Evolutionary conservation across 495 filamentous ascomycete species (phyloP), one percentile per base, ranked within the genome.

Genomic region (Penicillium soppii): DNA sequence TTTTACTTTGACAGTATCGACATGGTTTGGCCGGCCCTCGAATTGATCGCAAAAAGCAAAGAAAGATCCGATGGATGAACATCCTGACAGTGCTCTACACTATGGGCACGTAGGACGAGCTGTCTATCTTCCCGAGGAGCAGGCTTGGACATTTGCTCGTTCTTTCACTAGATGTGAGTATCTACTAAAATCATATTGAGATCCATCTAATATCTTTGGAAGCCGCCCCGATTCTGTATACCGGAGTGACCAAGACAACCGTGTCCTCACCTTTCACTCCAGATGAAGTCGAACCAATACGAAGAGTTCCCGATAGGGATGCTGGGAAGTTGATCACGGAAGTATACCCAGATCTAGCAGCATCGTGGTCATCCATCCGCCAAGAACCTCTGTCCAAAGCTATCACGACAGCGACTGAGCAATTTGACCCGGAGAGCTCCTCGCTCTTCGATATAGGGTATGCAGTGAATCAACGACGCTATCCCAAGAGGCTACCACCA

Each of bases 91-190:
- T 62, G 78, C 79, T 76, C 78, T 88, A 42, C 77, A 76, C 44
- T 88, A 85, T 72, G 86, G 86, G 73, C 82, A 87, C 61, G 59
- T 84, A 49, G 85, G 85, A 58, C 72, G 72, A 58, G 71, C 80
- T 20, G 48, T 65, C 27, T 89, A 87, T 62, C 66, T 78, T 54
- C 46, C 66, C 16, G 76, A 80, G 12, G 70, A 64, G n/a, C 68
- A 74, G 29, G 36, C 68, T 52, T 89, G 86, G 86, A 60, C 42
- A 7, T 88, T 88, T 62, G 57, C 74, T 50, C 65, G 76, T 15
- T 64, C 55, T n/a, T 61, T 74, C 12, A 49, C 36, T 30, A 59
- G 35, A 33, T 23, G 69, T 72, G 59, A 47, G 65, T 37, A 13
- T 12, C 39, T 40, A 20, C n/a, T 13, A 7, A 36, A 25, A n/a